A percentile compares a stretch with the other conserved stretches of the same genome.
phyloP scores from a whole-genome alignment of 306 rosid species.

The Cicer yamashitae region DNA sequence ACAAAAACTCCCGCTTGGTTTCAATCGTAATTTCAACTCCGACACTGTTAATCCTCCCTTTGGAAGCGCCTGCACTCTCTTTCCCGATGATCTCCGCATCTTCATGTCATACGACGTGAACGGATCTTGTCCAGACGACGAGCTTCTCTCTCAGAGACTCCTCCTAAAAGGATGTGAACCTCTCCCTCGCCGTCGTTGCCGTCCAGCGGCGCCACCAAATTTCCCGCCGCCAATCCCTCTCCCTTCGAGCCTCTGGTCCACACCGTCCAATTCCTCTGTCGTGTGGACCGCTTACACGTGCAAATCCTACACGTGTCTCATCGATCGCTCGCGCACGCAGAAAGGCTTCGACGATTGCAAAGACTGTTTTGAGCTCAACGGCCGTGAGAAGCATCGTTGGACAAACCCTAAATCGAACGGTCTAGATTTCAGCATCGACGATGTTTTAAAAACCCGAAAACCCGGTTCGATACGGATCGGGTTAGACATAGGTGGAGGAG shows the following conservation, averaged over 20 bases:
- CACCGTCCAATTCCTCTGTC: conserved; percentile 51
- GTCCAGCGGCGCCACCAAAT: conserved; percentile 39
- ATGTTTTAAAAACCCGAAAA: conserved; percentile 44
- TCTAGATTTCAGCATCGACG: conserved; percentile 54
- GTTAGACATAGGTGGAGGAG: conserved; percentile 60
- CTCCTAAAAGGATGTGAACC: conserved; percentile 65
- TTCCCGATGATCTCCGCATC: conserved; percentile 47
- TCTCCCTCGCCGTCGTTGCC: conserved; percentile 58
- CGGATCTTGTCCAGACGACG: conserved; percentile 62
- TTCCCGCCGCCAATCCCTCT: conserved; percentile 44
- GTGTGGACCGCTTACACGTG: conserved; percentile 61
- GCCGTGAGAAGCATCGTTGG: conserved; percentile 51
- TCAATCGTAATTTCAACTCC: conserved; percentile 50
- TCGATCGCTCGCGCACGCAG: conserved; percentile 39
- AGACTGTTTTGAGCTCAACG: conserved; percentile 56
- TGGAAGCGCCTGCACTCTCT: conserved; percentile 51
- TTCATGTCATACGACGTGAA: conserved; percentile 57
- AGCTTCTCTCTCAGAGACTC: conserved; percentile 56
- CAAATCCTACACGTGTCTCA: conserved; percentile 56
- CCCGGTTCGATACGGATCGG: conserved; percentile 50
- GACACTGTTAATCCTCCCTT: conserved; percentile 49
- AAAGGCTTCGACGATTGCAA: conserved; percentile 55
- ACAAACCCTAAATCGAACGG: conserved; percentile 24
- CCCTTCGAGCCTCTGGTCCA: conserved; percentile 52
- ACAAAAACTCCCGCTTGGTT: conserved; percentile 52